Conservation (phyloP, 768 basidiomycete genomes). For the Lactarius deliciosus region DNA sequence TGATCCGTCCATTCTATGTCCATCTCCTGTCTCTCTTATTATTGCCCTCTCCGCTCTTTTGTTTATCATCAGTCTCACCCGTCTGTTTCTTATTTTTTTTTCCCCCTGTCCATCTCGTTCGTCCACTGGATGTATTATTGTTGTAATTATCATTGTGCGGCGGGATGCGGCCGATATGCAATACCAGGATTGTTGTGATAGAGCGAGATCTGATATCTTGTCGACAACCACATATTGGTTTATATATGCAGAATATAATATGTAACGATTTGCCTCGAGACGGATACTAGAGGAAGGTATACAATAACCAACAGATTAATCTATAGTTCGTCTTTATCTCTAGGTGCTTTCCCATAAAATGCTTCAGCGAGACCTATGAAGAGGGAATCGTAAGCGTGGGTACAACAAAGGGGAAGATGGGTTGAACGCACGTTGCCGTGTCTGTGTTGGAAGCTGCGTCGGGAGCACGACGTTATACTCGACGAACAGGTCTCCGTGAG, state of each 20-base stretch:
- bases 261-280: background rate
- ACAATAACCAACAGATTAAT: conserved; percentile 26
- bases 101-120: conserved; percentile 22
- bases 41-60: conserved; percentile 11
- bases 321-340: conserved; percentile 29
- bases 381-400: background rate
- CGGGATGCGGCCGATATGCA: conserved; percentile 25
- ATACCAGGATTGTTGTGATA: conserved; percentile 27
- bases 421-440: conserved; percentile 67
- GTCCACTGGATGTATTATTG: conserved; percentile 31
- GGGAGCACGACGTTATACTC: conserved; percentile 95
- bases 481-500: conserved; percentile 81
- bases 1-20: conserved; percentile 17
- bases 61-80: conserved; percentile 20
- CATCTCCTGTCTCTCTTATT: background rate
- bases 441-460: conserved; percentile 60
- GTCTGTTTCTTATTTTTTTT: conserved; percentile 12
- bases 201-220: background rate
- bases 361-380: conserved; percentile 27
- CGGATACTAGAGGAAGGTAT: conserved; percentile 4
- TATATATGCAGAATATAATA: background rate
- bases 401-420: background rate
- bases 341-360: conserved; percentile 28
- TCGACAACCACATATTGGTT: background rate
- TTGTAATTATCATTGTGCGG: conserved; percentile 29